Base-by-base conservation (phyloP, 352 stramenopile species). In the Thalassiosira mediterranea region DNA sequence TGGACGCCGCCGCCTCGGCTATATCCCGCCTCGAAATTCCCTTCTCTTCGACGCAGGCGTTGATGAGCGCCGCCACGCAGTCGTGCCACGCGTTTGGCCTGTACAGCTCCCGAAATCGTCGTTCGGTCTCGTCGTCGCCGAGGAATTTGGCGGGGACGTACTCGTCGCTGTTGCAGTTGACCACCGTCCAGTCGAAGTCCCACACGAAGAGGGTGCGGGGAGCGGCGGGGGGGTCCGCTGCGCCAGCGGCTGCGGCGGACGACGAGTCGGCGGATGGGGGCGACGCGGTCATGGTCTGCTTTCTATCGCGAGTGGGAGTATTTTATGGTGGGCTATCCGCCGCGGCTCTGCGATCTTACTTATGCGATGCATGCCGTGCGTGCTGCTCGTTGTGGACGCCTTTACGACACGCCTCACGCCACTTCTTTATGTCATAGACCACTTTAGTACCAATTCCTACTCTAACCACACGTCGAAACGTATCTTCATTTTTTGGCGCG, bases 61-160 rank as follows among this genome's bases (percentile, higher is more conserved):
- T 75, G 29, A 81, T 67, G 21, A 81, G 17, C 8, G 60, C 40
- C 13, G 63, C 26, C 8, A 81, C 58, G 38, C 56, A 71, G 23
- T 75, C 64, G 31, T 81, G 72, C 72, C 72, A 81, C 21, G 23
- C 52, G 15, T 47, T 56, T 21, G 64, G 57, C 8, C 72, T 62
- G 5, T 42, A 61, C 11, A 17, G 54, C 11, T 56, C 34, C 19
- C 72, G 56, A 44, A 48, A 37, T n/a, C 46, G 32, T 34, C 57
- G 32, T 3, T 44, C 58, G 3, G 46, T 73, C 3, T 51, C 60
- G 17, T 59, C 67, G 31, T 76, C 37, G 17, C 85, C 85, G 19
- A 88, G 73, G 56, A 92, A 92, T 65, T 86, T 64, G 2, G 57
- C 51, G 21, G 73, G 73, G 0, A 82, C 66, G 28, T 73, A 82